These are phyloP conservation scores for Phytophthora megakarya DNA, from an alignment of 352 stramenopile genomes.

Conservation along the genomic window DNA sequence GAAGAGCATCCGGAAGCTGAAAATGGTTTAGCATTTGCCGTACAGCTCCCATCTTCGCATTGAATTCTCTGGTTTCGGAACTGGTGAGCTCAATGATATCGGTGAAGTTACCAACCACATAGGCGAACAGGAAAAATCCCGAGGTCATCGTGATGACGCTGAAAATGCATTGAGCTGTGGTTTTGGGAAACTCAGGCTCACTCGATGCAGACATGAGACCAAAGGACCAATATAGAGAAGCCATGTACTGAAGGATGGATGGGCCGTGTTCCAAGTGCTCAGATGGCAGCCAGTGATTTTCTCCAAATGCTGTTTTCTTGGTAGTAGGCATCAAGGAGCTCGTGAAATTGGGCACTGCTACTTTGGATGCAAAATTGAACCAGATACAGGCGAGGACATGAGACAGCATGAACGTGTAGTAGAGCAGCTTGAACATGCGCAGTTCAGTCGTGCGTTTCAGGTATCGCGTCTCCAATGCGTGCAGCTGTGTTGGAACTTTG, in stretches of 20 bases:
- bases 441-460: slow-evolving; percentile 63
- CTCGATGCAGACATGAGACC: slow-evolving; percentile 70
- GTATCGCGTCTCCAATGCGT: slow-evolving; percentile 62
- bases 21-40: slow-evolving; percentile 67
- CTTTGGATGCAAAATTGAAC: slow-evolving; percentile 60
- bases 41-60: slow-evolving; percentile 55
- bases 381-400: slow-evolving; percentile 67
- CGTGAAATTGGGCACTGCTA: slow-evolving; percentile 31
- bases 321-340: neutral
- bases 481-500: slow-evolving; percentile 62
- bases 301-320: slow-evolving; percentile 31
- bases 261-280: slow-evolving; percentile 28
- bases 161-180: slow-evolving; percentile 44
- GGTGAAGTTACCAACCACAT: slow-evolving; percentile 76
- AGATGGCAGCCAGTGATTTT: slow-evolving; percentile 45
- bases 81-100: slow-evolving; percentile 70
- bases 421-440: slow-evolving; percentile 69
- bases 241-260: slow-evolving; percentile 55
- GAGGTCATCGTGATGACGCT: slow-evolving; percentile 64
- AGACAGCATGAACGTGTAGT: slow-evolving; percentile 72
- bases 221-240: slow-evolving; percentile 72
- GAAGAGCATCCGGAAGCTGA: slow-evolving; percentile 41
- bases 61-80: slow-evolving; percentile 68
- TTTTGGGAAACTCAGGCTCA: slow-evolving; percentile 57
- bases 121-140: slow-evolving; percentile 76